A percentile compares a stretch with the other conserved stretches of the same genome.
These are phyloP conservation scores for Citrus mangshanensis DNA, from an alignment of 345 rosid species.

Conservation along the genomic window DNA sequence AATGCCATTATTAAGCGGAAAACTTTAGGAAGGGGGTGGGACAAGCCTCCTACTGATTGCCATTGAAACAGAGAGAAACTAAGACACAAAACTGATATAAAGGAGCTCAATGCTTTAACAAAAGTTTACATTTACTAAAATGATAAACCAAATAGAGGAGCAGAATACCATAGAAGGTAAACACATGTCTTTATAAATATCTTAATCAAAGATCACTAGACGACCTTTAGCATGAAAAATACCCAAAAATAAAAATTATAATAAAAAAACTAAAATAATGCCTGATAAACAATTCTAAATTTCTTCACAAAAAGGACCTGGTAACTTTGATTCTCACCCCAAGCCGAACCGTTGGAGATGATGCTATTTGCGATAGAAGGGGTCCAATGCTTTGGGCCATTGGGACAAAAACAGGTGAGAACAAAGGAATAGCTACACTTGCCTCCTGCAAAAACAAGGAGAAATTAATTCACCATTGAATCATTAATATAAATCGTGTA, in stretches of 20 bases:
- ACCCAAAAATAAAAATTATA: no score
- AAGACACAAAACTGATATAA: not conserved
- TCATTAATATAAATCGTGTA: constrained; percentile 2
- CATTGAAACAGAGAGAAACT: not conserved
- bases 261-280: no score
- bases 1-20: not conserved
- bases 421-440: constrained; percentile 83
- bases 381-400: constrained; percentile 96
- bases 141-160: not conserved
- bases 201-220: not conserved
- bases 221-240: not conserved
- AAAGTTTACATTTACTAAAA: not conserved
- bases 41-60: not conserved
- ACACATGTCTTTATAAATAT: not conserved
- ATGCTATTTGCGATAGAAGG: constrained; percentile 65
- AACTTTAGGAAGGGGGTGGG: not conserved
- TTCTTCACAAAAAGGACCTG: constrained; percentile 7
- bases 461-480: constrained; percentile 1
- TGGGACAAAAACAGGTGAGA: constrained; percentile 91
- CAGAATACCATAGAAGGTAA: not conserved
- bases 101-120: not conserved
- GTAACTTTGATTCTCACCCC: constrained; percentile 56
- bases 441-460: constrained; percentile 62
- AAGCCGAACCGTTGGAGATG: constrained; percentile 71
- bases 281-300: not conserved